A percentile compares a stretch with the other conserved stretches of the same genome.
phyloP scores from a whole-genome alignment of 208 protist species.

The Leishmania turanica region DNA sequence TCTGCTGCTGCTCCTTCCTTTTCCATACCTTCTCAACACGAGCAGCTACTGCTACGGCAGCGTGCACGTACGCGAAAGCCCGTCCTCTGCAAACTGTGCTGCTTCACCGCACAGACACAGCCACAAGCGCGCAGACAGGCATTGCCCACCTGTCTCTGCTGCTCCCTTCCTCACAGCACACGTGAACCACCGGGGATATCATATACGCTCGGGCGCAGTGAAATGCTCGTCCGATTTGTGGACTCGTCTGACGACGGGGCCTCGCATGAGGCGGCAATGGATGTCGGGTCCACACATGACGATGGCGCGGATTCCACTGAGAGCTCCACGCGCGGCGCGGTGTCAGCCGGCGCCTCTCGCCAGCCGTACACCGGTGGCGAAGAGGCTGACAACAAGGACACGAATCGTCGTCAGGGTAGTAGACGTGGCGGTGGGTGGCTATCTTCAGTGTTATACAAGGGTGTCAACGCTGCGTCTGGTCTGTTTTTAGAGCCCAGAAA shows the following conservation, averaged over 20 bases:
- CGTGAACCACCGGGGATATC: background rate
- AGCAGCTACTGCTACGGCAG: background rate
- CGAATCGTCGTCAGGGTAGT: background rate
- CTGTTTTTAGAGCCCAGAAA: conserved; percentile 12
- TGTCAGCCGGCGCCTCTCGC: background rate
- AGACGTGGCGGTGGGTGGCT: conserved; percentile 12
- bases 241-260: conserved; percentile 80
- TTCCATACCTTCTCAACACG: background rate
- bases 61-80: background rate
- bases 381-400: conserved; percentile 13
- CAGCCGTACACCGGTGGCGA: conserved; percentile 18
- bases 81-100: background rate
- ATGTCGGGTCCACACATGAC: conserved; percentile 23
- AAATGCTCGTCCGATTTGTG: conserved; percentile 55
- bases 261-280: conserved; percentile 46
- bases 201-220: conserved; percentile 16
- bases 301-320: conserved; percentile 10
- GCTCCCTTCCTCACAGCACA: background rate
- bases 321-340: background rate
- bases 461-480: conserved; percentile 10
- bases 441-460: conserved; percentile 11
- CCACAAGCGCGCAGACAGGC: background rate
- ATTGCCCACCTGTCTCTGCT: background rate
- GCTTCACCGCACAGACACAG: background rate
- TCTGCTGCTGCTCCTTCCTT: conserved; percentile 6